Percentiles rank a stretch among this genome's conserved stretches.
Evolutionary conservation across 2,329 filamentous ascomycete species (phyloP).

Genomic region (Tolypocladium sp.): DNA sequence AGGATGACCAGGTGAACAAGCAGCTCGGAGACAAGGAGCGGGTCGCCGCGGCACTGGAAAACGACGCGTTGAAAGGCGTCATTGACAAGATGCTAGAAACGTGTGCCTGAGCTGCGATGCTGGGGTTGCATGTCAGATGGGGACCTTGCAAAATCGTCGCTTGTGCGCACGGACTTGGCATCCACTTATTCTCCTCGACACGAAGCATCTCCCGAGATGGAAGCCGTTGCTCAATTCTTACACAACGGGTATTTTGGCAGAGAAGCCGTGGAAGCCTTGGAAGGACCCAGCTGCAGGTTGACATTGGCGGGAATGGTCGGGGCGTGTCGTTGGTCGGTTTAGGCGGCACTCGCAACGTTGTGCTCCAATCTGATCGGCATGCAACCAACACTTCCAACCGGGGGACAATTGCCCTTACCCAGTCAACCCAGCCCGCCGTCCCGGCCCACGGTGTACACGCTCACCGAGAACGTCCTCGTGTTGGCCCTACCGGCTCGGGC

Average conservation of each 20-base stretch:
- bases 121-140: no score
- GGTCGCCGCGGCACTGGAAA: slow-evolving; percentile 89
- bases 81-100: slow-evolving; percentile 90
- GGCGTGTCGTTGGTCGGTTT: background rate
- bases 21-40: slow-evolving; percentile 94
- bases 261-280: background rate
- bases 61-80: slow-evolving; percentile 79
- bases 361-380: background rate
- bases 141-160: no score
- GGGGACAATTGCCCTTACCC: background rate
- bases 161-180: background rate
- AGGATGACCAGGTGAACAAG: slow-evolving; percentile 93
- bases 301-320: no score
- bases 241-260: background rate
- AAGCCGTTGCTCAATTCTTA: background rate
- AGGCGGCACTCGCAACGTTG: background rate
- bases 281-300: background rate
- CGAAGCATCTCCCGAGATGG: background rate
- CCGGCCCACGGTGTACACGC: background rate
- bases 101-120: slow-evolving; percentile 44
- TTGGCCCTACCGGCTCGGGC: background rate
- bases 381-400: background rate
- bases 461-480: background rate
- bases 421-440: no score
- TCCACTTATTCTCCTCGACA: background rate